phyloP scores from a whole-genome alignment of 2,329 filamentous ascomycete genomes.

The Fusarium sp. region DNA sequence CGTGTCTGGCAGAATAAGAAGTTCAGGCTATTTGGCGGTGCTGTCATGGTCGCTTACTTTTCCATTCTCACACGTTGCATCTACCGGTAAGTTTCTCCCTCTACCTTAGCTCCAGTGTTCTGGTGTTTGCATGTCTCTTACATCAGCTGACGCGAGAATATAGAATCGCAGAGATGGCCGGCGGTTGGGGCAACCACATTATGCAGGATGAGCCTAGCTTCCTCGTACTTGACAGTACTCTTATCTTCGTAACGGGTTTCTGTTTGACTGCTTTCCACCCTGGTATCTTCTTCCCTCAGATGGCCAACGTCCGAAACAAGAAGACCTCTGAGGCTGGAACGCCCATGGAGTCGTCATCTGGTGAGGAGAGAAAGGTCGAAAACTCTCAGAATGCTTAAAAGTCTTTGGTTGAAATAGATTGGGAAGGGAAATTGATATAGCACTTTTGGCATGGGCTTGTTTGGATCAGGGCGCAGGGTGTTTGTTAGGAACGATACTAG shows the following conservation, averaged over 20 bases:
- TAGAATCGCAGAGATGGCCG: slow-evolving; percentile 72
- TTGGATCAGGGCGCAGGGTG: slow-evolving; percentile 6
- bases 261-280: slow-evolving; percentile 66
- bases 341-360: slow-evolving; percentile 46
- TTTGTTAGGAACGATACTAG: slow-evolving; percentile 7
- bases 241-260: slow-evolving; percentile 62
- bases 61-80: slow-evolving; percentile 64
- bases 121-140: background rate
- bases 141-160: slow-evolving; percentile 26
- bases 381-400: slow-evolving; percentile 28
- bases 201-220: slow-evolving; percentile 73
- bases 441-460: background rate
- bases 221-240: slow-evolving; percentile 65
- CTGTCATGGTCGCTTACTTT: slow-evolving; percentile 58
- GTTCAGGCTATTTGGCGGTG: slow-evolving; percentile 59
- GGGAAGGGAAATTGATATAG: background rate
- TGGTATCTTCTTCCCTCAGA: slow-evolving; percentile 66
- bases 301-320: slow-evolving; percentile 52
- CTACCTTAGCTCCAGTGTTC: background rate
- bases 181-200: slow-evolving; percentile 71
- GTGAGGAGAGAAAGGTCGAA: slow-evolving; percentile 45
- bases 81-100: slow-evolving; percentile 58
- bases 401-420: background rate
- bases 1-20: slow-evolving; percentile 57
- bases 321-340: slow-evolving; percentile 41